Conservation (phyloP, 495 filamentous ascomycete species). For the Penicillium daleae region DNA sequence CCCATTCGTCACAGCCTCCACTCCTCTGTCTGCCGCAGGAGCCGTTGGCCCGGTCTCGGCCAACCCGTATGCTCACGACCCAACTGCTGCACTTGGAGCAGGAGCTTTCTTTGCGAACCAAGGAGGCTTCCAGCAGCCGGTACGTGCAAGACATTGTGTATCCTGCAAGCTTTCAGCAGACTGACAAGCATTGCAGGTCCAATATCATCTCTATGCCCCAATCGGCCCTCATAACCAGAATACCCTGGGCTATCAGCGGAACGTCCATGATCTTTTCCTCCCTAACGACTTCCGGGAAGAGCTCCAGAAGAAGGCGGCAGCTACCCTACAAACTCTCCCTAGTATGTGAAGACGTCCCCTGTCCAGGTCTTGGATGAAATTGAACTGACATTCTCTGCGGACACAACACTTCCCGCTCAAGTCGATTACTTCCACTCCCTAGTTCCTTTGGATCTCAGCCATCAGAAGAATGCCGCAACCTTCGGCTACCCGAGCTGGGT, state of each 20-base stretch:
- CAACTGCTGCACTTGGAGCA: conserved; percentile 50
- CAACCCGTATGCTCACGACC: conserved; percentile 71
- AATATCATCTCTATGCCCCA: conserved; percentile 93
- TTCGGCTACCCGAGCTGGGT: conserved; percentile 91
- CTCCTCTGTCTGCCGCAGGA: conserved; percentile 55
- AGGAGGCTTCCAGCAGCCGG: conserved; percentile 66
- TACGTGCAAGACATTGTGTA: conserved; percentile 43
- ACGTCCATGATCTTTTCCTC: conserved; percentile 88
- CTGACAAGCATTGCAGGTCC: conserved; percentile 52
- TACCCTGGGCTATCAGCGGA: conserved; percentile 78
- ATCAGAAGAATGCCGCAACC: conserved; percentile 70
- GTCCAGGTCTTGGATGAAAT: neutral
- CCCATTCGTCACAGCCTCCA: conserved; percentile 61
- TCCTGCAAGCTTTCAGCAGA: conserved; percentile 5
- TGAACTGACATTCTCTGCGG: conserved; percentile 33
- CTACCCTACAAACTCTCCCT: conserved; percentile 80
- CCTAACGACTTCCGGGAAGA: conserved; percentile 83
- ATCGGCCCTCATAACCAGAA: conserved; percentile 80
- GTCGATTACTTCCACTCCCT: conserved; percentile 90
- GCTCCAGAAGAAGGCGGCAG: conserved; percentile 84
- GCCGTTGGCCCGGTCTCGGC: conserved; percentile 53
- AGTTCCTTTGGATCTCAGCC: conserved; percentile 82
- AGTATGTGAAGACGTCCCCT: conserved; percentile 54
- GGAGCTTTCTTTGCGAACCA: conserved; percentile 60
- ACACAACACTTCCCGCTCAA: conserved; percentile 69